These are phyloP conservation scores for Actinomucor elegans DNA, from an alignment of 371 early-diverging fungal species.

Conservation along the genomic window DNA sequence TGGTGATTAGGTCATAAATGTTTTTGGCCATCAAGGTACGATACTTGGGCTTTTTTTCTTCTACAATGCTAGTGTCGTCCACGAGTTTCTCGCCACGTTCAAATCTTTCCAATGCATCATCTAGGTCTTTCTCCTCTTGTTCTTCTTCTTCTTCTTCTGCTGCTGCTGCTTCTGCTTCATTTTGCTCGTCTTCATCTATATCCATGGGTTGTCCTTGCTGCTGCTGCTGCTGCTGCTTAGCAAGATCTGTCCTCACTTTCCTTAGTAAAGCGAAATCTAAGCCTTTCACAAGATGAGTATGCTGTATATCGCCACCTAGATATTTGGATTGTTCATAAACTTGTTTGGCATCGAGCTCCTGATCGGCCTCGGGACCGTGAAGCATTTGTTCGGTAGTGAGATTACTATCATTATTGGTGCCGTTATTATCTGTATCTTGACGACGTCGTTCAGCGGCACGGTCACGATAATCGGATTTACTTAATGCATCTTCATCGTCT, in stretches of 20 bases:
- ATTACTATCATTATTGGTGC: conserved; percentile 23
- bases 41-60: conserved; percentile 18
- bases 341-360: conserved; percentile 48
- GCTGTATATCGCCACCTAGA: conserved; percentile 83
- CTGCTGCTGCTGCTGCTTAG: conserved; percentile 7
- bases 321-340: conserved; percentile 83
- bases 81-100: conserved; percentile 16
- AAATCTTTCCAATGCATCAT: conserved; percentile 12
- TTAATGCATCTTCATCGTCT: not conserved
- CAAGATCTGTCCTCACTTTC: conserved; percentile 56
- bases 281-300: conserved; percentile 92
- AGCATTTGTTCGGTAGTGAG: conserved; percentile 31
- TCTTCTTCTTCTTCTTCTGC: conserved; percentile 26
- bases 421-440: conserved; percentile 43
- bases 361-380: conserved; percentile 26
- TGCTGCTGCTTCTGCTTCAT: not conserved
- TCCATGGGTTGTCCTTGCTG: conserved; percentile 7
- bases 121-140: conserved; percentile 21
- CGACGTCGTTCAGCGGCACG: conserved; percentile 86
- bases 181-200: conserved; percentile 10
- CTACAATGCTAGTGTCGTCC: conserved; percentile 2
- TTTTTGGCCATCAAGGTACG: conserved; percentile 36
- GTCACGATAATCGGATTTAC: conserved; percentile 68
- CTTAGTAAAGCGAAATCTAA: conserved; percentile 80
- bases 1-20: conserved; percentile 36